Percentiles rank a stretch among this genome's conserved stretches.
phyloP scores from a whole-genome alignment of 164 flowering plant species.

The Liquidambar formosana region DNA sequence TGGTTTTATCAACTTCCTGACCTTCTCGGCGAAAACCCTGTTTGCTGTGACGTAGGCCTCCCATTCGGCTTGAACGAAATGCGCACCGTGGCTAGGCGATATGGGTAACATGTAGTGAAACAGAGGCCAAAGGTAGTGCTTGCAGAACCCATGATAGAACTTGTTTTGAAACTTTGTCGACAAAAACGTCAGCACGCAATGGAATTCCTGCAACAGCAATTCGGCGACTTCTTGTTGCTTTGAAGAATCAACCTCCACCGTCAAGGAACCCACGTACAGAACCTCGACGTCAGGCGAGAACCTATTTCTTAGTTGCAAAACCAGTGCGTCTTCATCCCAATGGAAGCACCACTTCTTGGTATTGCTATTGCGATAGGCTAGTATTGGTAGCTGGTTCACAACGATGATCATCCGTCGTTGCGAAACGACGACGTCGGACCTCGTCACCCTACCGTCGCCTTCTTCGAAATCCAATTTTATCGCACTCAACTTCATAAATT shows the following conservation, averaged over 20 bases:
- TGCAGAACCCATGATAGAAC: constrained; percentile 44
- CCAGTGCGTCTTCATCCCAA: constrained; percentile 34
- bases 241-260: constrained; percentile 16
- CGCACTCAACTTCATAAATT: constrained; percentile 32
- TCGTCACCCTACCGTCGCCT: not conserved
- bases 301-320: constrained; percentile 36
- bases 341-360: constrained; percentile 37
- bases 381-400: constrained; percentile 55
- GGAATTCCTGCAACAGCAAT: constrained; percentile 31
- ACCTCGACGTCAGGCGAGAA: constrained; percentile 24
- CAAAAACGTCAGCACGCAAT: constrained; percentile 46
- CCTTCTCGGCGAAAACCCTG: constrained; percentile 30
- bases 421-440: not conserved
- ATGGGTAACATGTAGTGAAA: constrained; percentile 44
- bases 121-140: constrained; percentile 49
- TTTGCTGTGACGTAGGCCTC: constrained; percentile 38
- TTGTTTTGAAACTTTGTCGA: constrained; percentile 22
- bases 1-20: constrained; percentile 30
- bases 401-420: constrained; percentile 45
- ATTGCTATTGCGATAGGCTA: constrained; percentile 11
- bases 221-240: constrained; percentile 39
- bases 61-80: constrained; percentile 32
- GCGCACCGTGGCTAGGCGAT: constrained; percentile 22
- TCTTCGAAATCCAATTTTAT: constrained; percentile 30
- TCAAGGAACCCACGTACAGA: constrained; percentile 19